Base-by-base conservation (phyloP, 345 rosid genomes). In the Aquilaria malaccensis region DNA sequence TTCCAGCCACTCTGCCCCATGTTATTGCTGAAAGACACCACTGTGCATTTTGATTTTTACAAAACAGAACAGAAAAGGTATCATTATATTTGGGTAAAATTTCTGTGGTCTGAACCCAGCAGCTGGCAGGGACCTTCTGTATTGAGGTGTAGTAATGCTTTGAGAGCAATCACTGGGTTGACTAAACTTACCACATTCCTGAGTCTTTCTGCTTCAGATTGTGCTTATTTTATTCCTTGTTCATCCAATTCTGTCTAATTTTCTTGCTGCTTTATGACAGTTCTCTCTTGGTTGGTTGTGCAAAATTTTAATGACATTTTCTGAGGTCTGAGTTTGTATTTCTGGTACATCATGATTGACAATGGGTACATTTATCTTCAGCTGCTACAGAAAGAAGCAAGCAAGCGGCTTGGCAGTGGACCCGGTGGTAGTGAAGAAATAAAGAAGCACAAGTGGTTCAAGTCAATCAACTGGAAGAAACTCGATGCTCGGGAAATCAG, bases 371-470 rank as follows among this genome's bases (percentile, higher is more conserved):
- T 37, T 37, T 37, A 37, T 43, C 55, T 67, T 31, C 76, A 80
- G 85, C 76, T 80, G 65, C 60, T 80, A 22, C 81, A 75, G 69
- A 80, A 80, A 60, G 76, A 75, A 45, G 68, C 69, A 30, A 52
- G 74, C 74, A 75, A 56, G 74, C 80, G 85, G 31, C 75, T 75
- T 30, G 85, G 83, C n/a, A 68, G 76, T 6, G 83, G 81, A 67
- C 61, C 62, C 1, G 59, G 57, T 11, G 83, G 83, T n/a, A 63
- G 72, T 9, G 76, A 81, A 43, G 85, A 76, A 60, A 74, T 79
- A 52, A 81, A 76, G 66, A 62, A 68, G 7, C 81, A 81, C 70
- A 78, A 74, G 72, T 81, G 85, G 85, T 76, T 79, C 72, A 72
- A 72, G 72, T 13, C 58, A 12, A 60, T 81, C 58, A 79, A 81